Evolutionary conservation across 371 early-diverging fungal genomes (phyloP).

Genomic region (Rhizopus arrhizus): DNA sequence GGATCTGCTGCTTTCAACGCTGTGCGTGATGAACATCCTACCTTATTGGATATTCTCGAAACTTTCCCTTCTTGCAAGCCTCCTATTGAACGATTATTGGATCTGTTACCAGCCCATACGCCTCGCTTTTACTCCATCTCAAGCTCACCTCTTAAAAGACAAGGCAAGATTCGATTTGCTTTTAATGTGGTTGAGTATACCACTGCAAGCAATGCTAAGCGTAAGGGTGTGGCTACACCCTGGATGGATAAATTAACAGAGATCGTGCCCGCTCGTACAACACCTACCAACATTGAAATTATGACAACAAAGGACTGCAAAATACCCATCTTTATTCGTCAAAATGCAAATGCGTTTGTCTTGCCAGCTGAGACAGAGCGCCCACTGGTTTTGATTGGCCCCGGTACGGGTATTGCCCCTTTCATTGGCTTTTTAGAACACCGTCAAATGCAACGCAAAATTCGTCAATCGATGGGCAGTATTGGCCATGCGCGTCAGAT

Average conservation of each 20-base stretch:
- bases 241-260: constrained; percentile 73
- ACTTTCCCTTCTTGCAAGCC: constrained; percentile 76
- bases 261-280: constrained; percentile 28
- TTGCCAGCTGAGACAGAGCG: constrained; percentile 57
- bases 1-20: constrained; percentile 68
- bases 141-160: constrained; percentile 60
- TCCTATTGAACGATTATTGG: constrained; percentile 67
- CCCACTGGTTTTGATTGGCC: constrained; percentile 78
- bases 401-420: constrained; percentile 92
- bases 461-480: constrained; percentile 44
- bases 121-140: constrained; percentile 90
- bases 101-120: constrained; percentile 73
- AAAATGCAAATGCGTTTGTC: constrained; percentile 57
- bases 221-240: constrained; percentile 80
- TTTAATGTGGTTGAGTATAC: constrained; percentile 86
- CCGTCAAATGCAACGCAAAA: constrained; percentile 46
- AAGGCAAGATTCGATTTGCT: constrained; percentile 66
- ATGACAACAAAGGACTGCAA: constrained; percentile 1
- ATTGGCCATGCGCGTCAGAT: constrained; percentile 46
- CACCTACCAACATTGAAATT: constrained; percentile 21
- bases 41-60: constrained; percentile 73
- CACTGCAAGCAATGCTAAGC: constrained; percentile 46
- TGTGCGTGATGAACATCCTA: constrained; percentile 68
- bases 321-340: constrained; percentile 63
- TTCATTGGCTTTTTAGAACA: constrained; percentile 83